Evolutionary conservation across 805 yeast species (phyloP).

Genomic region (Saccharomycopsis sp.): DNA sequence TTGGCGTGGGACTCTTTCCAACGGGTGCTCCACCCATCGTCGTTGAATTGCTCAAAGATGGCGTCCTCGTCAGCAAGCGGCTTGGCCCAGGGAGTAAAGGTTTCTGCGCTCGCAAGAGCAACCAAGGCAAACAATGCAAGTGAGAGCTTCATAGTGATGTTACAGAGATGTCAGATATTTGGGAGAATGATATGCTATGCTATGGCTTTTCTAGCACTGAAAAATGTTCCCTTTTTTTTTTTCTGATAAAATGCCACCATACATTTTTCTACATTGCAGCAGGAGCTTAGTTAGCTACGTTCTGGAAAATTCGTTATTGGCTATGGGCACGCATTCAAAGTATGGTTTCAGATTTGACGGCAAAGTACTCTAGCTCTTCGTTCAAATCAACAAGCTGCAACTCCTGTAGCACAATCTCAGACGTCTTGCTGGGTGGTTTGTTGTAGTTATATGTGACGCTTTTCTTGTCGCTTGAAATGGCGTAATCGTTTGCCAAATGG

Average conservation of each 20-base stretch:
- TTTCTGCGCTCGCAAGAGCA: conserved; percentile 1
- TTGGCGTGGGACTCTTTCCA: conserved; percentile 58
- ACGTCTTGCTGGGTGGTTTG: no score
- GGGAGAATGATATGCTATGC: no score
- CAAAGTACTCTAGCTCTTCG: conserved; percentile 8
- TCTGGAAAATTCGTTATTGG: no score
- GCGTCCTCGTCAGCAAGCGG: conserved; percentile 27
- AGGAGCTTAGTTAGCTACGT: no score
- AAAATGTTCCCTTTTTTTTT: no score
- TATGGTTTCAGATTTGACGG: conserved; percentile 45
- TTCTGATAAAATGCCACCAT: no score
- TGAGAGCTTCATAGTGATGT: conserved; percentile 1
- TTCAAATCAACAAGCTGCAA: conserved; percentile 1
- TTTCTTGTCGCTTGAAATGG: neutral
- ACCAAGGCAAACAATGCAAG: neutral
- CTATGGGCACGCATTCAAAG: no score
- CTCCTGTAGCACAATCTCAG: conserved; percentile 3
- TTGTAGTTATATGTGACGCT: neutral
- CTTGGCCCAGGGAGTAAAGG: neutral
- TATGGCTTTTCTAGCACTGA: no score
- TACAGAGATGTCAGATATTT: no score
- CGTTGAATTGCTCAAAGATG: conserved; percentile 64
- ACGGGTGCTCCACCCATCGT: conserved; percentile 31
- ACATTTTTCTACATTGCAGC: no score
- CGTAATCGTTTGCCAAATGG: neutral